phyloP scores from a whole-genome alignment of 2,329 filamentous ascomycete genomes.

The Sclerotinia glacialis region DNA sequence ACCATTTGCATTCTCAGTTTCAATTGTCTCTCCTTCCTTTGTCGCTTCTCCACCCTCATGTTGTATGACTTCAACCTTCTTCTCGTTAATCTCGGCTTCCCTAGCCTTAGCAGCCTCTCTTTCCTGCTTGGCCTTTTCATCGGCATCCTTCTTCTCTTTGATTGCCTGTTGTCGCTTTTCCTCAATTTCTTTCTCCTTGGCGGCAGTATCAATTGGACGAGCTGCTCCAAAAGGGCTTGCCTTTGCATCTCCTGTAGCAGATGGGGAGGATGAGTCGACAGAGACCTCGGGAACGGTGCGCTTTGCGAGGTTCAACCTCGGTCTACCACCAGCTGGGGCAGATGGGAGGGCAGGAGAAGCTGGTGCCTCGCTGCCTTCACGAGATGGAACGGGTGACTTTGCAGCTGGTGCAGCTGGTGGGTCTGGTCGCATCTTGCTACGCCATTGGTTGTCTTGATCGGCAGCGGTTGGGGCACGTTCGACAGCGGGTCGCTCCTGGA shows the following conservation, averaged over 20 bases:
- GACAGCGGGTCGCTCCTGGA: slow-evolving; percentile 62
- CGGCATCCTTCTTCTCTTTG: slow-evolving; percentile 76
- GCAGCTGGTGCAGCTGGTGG: slow-evolving; percentile 40
- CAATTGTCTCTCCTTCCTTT: slow-evolving; percentile 37
- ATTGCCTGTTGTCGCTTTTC: slow-evolving; percentile 75
- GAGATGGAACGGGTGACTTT: slow-evolving; percentile 64
- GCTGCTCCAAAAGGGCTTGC: slow-evolving; percentile 92
- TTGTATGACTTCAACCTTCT: slow-evolving; percentile 39
- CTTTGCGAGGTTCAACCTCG: slow-evolving; percentile 84
- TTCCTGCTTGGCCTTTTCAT: slow-evolving; percentile 56
- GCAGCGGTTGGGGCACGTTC: slow-evolving; percentile 80
- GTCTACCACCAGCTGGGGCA: slow-evolving; percentile 60
- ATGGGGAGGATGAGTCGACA: slow-evolving; percentile 48
- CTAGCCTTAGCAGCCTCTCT: slow-evolving; percentile 51
- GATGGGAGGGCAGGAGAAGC: slow-evolving; percentile 63
- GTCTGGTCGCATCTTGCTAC: slow-evolving; percentile 86
- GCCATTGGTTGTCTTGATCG: slow-evolving; percentile 92
- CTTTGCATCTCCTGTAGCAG: slow-evolving; percentile 65
- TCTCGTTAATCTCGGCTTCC: slow-evolving; percentile 42
- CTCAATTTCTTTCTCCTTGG: slow-evolving; percentile 84
- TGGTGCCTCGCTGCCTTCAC: slow-evolving; percentile 72
- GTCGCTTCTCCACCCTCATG: slow-evolving; percentile 36
- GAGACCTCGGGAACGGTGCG: slow-evolving; percentile 78
- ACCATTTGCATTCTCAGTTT: slow-evolving; percentile 40
- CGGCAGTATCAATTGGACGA: slow-evolving; percentile 87